A percentile compares a stretch with the other conserved stretches of the same genome.
These are phyloP conservation scores for Sporopachydermia cereana DNA, from an alignment of 1,139 yeast genomes.

Conservation along the genomic window DNA sequence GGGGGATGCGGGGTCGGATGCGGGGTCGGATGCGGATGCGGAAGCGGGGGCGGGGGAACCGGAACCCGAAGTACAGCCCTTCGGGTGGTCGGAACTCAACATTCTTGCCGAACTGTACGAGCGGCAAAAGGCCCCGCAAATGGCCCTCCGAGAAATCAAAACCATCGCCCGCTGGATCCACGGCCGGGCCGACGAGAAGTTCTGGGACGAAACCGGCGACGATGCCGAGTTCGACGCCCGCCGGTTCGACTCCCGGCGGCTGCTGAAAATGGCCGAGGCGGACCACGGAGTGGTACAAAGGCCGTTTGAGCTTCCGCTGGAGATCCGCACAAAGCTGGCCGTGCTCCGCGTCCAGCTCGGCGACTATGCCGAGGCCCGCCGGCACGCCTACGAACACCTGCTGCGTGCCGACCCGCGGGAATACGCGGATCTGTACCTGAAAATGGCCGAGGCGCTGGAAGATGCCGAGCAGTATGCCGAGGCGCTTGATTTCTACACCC, in stretches of 20 bases:
- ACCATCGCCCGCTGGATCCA: slow-evolving; percentile 78
- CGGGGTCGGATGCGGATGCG: too few relatives aligned
- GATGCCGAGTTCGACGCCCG: slow-evolving; percentile 79
- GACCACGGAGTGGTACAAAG: not conserved
- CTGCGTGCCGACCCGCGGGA: slow-evolving; percentile 45
- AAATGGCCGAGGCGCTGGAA: slow-evolving; percentile 66
- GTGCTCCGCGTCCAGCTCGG: slow-evolving; percentile 55
- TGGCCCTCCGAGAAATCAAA: slow-evolving; percentile 57
- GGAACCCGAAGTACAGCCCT: slow-evolving; percentile 24
- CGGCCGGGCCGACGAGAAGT: slow-evolving; percentile 52
- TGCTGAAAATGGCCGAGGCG: not conserved
- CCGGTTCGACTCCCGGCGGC: slow-evolving; percentile 28
- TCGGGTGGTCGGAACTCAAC: slow-evolving; percentile 85
- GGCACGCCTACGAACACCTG: slow-evolving; percentile 47
- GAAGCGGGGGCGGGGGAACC: too few relatives aligned
- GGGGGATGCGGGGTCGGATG: not conserved
- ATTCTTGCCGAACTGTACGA: slow-evolving; percentile 70
- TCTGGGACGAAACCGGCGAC: slow-evolving; percentile 70
- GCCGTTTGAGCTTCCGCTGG: slow-evolving; percentile 51
- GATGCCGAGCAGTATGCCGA: slow-evolving; percentile 57
- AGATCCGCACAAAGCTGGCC: slow-evolving; percentile 74
- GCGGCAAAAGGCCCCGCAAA: slow-evolving; percentile 49
- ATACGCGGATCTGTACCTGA: slow-evolving; percentile 61
- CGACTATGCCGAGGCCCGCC: slow-evolving; percentile 56
- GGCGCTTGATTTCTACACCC: slow-evolving; percentile 55